Base-by-base conservation (phyloP, 2,329 filamentous ascomycete genomes). In the Myriosclerotinia curreyana region DNA sequence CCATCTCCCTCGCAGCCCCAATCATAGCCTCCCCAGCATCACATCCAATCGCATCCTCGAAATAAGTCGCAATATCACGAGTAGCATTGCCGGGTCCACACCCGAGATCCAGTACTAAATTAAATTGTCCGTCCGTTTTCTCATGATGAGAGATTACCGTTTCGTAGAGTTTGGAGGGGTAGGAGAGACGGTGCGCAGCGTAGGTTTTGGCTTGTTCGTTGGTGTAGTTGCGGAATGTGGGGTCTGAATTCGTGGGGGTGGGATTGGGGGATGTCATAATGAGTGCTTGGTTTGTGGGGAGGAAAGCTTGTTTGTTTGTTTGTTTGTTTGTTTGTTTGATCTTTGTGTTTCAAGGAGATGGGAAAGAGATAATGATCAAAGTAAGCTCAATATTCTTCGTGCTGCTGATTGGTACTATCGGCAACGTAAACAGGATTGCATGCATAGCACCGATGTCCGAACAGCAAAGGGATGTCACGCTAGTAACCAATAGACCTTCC, bases 51-150 rank as follows among this genome's bases (percentile, higher is more conserved):
- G 67, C 71, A 12, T 66, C 60, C 34, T 71, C 60, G 52, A 76
- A 75, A 11, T 61, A 66, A 0, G 36, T 51, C 8, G 72, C 71
- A 7, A 76, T 44, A 62, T 69, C 69, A 12, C 71, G 64, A 2
- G 72, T 75, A 14, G 70, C 72, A 31, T 69, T 70, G 8, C 73
- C 74, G 12, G 73, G 73, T 2, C 73, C 74, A 65, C 72, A 75
- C 9, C 74, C 74, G 44, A 70, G 66, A 60, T 76, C 74, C 12
- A 75, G 65, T 1, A 73, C 50, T 28, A 70, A 25, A 52, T 69
- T 50, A 60, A 69, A 61, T 54, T 67, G 22, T 46, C 73, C 69
- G 48, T 69, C 67, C 3, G 66, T 69, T 17, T 61, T 42, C 12
- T 62, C 48, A 51, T 75, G 73, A 20, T 72, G 67, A 9, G 61